phyloP scores from a whole-genome alignment of 2,329 filamentous ascomycete genomes.

The Talaromyces pinophilus region DNA sequence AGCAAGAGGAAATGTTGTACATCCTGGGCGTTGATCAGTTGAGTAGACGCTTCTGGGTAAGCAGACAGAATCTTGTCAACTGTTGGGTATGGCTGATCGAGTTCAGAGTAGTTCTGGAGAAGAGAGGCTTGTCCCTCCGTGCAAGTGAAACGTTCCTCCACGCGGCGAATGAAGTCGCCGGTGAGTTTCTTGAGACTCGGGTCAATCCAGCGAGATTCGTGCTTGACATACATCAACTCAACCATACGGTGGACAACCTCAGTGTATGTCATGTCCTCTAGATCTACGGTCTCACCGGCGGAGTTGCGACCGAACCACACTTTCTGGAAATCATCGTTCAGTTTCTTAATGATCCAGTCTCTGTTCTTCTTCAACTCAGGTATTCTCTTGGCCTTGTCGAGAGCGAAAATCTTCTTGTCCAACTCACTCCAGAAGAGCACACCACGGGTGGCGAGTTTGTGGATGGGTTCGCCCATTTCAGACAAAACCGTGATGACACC shows the following conservation, averaged over 20 bases:
- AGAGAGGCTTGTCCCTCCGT: slow-evolving; percentile 70
- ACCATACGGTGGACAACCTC: slow-evolving; percentile 86
- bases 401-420: slow-evolving; percentile 95
- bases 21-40: slow-evolving; percentile 97
- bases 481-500: slow-evolving; percentile 96
- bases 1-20: slow-evolving; percentile 95
- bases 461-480: slow-evolving; percentile 99
- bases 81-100: slow-evolving; percentile 76
- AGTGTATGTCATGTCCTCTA: slow-evolving; percentile 94
- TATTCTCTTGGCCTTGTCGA: slow-evolving; percentile 92
- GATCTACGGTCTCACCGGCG: slow-evolving; percentile 75
- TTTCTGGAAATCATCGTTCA: slow-evolving; percentile 96
- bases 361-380: slow-evolving; percentile 84
- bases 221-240: slow-evolving; percentile 86
- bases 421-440: slow-evolving; percentile 98
- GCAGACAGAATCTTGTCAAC: slow-evolving; percentile 76
- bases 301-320: slow-evolving; percentile 92
- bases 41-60: slow-evolving; percentile 82
- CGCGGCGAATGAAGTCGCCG: slow-evolving; percentile 92
- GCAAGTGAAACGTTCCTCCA: slow-evolving; percentile 94
- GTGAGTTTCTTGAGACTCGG: slow-evolving; percentile 78
- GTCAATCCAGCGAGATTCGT: slow-evolving; percentile 90
- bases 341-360: slow-evolving; percentile 89
- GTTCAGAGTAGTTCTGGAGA: slow-evolving; percentile 85
- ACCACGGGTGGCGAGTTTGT: slow-evolving; percentile 96